A percentile compares a stretch with the other conserved stretches of the same genome.
These are phyloP conservation scores for Exophiala calicioides DNA, from an alignment of 2,329 filamentous ascomycete species.

Conservation along the genomic window DNA sequence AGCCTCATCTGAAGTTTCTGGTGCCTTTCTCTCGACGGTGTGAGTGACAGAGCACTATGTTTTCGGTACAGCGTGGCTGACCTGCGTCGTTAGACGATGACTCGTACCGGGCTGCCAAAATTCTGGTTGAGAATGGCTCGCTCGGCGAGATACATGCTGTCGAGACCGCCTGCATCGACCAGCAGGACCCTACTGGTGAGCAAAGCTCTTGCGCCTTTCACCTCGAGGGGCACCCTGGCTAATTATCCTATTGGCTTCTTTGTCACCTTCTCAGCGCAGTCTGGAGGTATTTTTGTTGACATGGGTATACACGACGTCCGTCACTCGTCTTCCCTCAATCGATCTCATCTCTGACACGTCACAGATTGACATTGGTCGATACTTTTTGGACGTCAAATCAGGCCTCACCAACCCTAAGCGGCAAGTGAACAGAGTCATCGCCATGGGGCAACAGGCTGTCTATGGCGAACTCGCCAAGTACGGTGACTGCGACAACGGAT, in stretches of 20 bases:
- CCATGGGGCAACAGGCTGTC: slow-evolving; percentile 35
- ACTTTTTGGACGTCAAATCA: slow-evolving; percentile 29
- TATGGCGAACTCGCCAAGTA: slow-evolving; percentile 34
- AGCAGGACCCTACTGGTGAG: slow-evolving; percentile 14
- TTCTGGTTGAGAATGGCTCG: slow-evolving; percentile 23
- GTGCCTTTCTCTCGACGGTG: slow-evolving; percentile 23
- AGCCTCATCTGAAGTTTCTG: slow-evolving; percentile 17
- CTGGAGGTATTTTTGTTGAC: slow-evolving; percentile 39
- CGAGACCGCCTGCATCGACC: slow-evolving; percentile 12
- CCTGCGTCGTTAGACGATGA: slow-evolving; percentile 29
- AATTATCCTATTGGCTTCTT: slow-evolving; percentile 32
- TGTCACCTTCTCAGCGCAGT: slow-evolving; percentile 37
- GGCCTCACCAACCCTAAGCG: slow-evolving; percentile 34
- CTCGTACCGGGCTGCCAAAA: slow-evolving; percentile 24
- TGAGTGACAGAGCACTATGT: slow-evolving; percentile 27
- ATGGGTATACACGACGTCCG: slow-evolving; percentile 35
- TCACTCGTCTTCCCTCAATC: neutral
- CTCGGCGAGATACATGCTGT: slow-evolving; percentile 28
- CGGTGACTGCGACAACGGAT: slow-evolving; percentile 31
- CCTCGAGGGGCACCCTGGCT: neutral
- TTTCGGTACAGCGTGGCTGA: slow-evolving; percentile 9
- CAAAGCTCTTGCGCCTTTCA: neutral
- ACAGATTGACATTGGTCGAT: slow-evolving; percentile 31
- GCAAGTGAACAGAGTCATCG: slow-evolving; percentile 35
- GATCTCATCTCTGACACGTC: neutral